A percentile compares a stretch with the other conserved stretches of the same genome.
These are phyloP conservation scores for Umbelopsis sp. DNA, from an alignment of 371 early-diverging fungal species.

Conservation along the genomic window DNA sequence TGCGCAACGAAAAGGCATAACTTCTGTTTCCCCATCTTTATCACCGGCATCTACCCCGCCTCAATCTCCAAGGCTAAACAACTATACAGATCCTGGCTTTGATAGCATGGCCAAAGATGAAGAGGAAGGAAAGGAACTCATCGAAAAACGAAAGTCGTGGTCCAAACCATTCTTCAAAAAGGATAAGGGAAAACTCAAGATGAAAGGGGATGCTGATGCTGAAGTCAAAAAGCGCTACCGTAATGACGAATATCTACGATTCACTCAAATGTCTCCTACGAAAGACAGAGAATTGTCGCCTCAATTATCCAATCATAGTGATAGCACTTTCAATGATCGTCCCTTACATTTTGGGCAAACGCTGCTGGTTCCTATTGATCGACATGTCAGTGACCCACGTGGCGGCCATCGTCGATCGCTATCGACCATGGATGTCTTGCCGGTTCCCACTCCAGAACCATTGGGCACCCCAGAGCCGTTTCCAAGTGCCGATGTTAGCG, in stretches of 20 bases:
- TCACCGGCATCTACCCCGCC: constrained; percentile 6
- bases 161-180: constrained; percentile 28
- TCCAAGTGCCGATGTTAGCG: constrained; percentile 2
- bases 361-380: neutral
- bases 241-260: neutral
- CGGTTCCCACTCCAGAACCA: neutral
- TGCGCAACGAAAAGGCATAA: neutral
- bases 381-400: neutral
- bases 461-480: neutral
- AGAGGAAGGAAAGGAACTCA: constrained; percentile 11
- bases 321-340: constrained; percentile 3
- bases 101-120: neutral
- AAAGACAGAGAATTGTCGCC: neutral
- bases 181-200: constrained; percentile 28
- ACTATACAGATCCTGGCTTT: neutral
- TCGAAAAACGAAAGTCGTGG: constrained; percentile 30
- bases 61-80: neutral
- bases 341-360: neutral
- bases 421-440: neutral
- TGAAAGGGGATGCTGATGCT: neutral
- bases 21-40: constrained; percentile 2
- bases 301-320: constrained; percentile 12
- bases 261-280: constrained; percentile 3
- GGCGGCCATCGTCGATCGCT: neutral
- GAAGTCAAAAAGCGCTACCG: neutral